A percentile compares a stretch with the other conserved stretches of the same genome.
Evolutionary conservation across 2,329 filamentous ascomycete genomes (phyloP).

Genomic region (Alternaria triticimaculans): DNA sequence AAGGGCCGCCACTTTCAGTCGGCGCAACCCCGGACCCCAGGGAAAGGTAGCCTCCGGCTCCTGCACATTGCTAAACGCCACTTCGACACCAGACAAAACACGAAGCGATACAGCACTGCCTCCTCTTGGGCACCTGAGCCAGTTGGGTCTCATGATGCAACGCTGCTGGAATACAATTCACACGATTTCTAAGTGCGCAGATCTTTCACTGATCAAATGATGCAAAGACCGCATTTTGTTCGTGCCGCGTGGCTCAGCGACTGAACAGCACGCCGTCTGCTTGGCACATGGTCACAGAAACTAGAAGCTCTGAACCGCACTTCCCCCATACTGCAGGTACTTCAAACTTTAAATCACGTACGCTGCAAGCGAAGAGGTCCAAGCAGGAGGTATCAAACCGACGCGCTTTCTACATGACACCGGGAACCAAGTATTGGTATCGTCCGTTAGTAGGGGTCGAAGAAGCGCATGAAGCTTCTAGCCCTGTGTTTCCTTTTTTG

Average conservation of each 20-base stretch:
- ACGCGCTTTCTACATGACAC: neutral
- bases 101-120: constrained; percentile 1
- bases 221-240: neutral
- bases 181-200: neutral
- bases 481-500: neutral
- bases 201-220: neutral
- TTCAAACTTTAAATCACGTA: neutral
- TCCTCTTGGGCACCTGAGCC: neutral
- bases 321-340: neutral
- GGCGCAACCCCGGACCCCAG: neutral
- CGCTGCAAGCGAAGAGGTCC: neutral
- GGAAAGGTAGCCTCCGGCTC: neutral
- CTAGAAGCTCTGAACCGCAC: neutral
- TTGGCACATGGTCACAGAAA: neutral
- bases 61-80: neutral
- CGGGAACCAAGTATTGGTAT: neutral
- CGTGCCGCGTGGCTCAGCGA: neutral
- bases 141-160: neutral
- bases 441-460: neutral
- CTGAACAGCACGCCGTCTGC: neutral
- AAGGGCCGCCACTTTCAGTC: neutral
- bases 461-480: neutral
- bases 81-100: neutral
- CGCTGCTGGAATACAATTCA: neutral
- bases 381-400: neutral